These are phyloP conservation scores for maize (Zea mays) DNA, from an alignment of 176 grass and related monocot species.

Conservation along the genomic window Zm-B73-REFERENCE-NAM-5.0 NC_050099.1:166668001-166668500, in stretches of 20 bases:
- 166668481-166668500: constrained; percentile 94
- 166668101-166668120: background rate
- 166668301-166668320: constrained; percentile 36
- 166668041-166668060: too few species aligned
- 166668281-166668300: constrained; percentile 52
- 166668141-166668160: constrained; percentile 5
- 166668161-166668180: background rate
- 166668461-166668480: constrained; percentile 94
- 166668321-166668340: constrained; percentile 13
- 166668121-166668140: background rate
- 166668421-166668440: constrained; percentile 99
- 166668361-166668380: constrained; percentile 17
- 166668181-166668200: constrained; percentile 5
- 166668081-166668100: too few species aligned
- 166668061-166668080: too few species aligned
- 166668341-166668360: constrained; percentile 2
- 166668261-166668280: constrained; percentile 29
- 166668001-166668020: too few species aligned
- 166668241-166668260: constrained; percentile 21
- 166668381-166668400: constrained; percentile 41
- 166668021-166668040: too few species aligned
- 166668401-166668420: constrained; percentile 91
- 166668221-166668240: constrained; percentile 19
- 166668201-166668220: constrained; percentile 9
- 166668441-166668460: constrained; percentile 87